Base-by-base conservation (phyloP, 805 yeast genomes). In the Yamadazyma tumulicola region DNA sequence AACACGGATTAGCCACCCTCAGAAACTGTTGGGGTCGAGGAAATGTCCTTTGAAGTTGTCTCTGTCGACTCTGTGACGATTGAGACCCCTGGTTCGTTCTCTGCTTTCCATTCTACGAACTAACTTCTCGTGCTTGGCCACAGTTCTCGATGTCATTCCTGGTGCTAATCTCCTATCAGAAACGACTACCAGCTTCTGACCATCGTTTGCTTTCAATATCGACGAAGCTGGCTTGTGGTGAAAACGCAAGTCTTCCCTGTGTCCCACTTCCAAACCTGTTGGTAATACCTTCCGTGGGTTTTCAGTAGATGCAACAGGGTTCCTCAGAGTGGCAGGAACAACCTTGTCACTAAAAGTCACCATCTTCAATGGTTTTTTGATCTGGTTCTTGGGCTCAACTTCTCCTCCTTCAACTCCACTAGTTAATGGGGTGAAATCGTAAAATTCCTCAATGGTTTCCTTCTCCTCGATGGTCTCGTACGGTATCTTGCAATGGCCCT, bases 201-300 rank as follows among this genome's bases (percentile, higher is more conserved):
- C 81, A 26, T 85, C 91, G 17, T 68, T 64, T 5, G 27, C 3
- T n/a, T 51, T 57, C 8, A 42, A 23, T 2, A 43, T 26, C 14
- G 41, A 34, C 6, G 42, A 26, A 12, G 45, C 45, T 9, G 76
- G 75, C 58, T 85, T 95, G 52, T 83, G 79, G 58, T 79, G 79
- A 53, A 77, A 79, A 42, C 91, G 69, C 32, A 75, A 74, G 49
- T 85, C 65, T 1, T 88, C 69, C 44, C 97, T 70, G 56, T 91
- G 96, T 0, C 96, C 95, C 1, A 85, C 75, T 30, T 79, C 76
- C 4, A 77, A 61, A 2, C 97, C 97, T 14, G 81, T 74, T 2
- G 96, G 93, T 28, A 89, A 66, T 25, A 24, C 6, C 5, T 36
- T 38, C 13, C 35, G 39, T 8, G 37, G 46, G 15, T 37, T 32